phyloP scores from a whole-genome alignment of 176 grass and related monocot genomes.

The Ampelocalamus luodianensis region DNA sequence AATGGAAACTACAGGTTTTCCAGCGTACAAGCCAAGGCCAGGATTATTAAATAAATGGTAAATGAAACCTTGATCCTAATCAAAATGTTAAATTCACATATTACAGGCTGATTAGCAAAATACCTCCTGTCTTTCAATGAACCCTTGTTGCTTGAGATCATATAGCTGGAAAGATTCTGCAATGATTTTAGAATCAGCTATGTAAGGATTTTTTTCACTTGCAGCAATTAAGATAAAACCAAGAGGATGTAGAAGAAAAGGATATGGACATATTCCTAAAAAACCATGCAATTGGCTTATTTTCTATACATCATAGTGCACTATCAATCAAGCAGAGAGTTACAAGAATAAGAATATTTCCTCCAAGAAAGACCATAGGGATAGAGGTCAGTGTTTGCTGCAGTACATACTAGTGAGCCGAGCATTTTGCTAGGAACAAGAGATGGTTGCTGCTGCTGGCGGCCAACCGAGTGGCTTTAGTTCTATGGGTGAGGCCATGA shows the following conservation, averaged over 20 bases:
- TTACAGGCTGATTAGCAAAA: background rate
- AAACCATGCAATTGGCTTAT: background rate
- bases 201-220: conserved; percentile 7
- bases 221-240: conserved; percentile 36
- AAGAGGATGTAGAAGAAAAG: background rate
- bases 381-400: too few relatives aligned
- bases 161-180: conserved; percentile 97
- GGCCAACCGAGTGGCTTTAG: background rate
- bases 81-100: conserved; percentile 28
- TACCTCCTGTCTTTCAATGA: conserved; percentile 99
- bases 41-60: background rate
- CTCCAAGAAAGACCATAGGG: background rate
- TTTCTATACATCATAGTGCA: background rate
- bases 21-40: background rate
- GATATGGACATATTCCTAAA: background rate
- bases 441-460: background rate
- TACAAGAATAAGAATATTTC: background rate
- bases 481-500: too few relatives aligned
- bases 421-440: too few relatives aligned
- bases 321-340: background rate
- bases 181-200: conserved; percentile 22
- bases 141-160: conserved; percentile 97
- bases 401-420: background rate
- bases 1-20: background rate
- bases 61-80: conserved; percentile 2